Percentiles rank a stretch among this genome's conserved stretches.
Evolutionary conservation across 805 yeast species (phyloP).

Genomic region (Myxozyma udenii): DNA sequence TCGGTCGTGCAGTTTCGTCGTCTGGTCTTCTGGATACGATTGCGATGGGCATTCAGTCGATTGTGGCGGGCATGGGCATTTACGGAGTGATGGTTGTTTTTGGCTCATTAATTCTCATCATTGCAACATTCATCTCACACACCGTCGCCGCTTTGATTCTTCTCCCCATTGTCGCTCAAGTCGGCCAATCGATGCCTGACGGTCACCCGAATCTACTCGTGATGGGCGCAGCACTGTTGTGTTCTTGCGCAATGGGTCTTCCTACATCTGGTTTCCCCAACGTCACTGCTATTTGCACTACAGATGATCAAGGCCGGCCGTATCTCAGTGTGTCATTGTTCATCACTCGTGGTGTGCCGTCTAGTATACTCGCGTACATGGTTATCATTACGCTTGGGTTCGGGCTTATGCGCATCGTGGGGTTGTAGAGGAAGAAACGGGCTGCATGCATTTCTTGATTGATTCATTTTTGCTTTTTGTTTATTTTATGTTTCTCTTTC

Average conservation of each 20-base stretch:
- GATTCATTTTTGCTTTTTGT: constrained; percentile 2
- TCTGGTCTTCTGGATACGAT: constrained; percentile 81
- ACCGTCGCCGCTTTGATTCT: constrained; percentile 95
- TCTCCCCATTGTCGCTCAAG: constrained; percentile 83
- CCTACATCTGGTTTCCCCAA: constrained; percentile 98
- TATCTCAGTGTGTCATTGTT: constrained; percentile 83
- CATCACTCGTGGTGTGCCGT: constrained; percentile 86
- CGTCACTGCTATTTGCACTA: constrained; percentile 92
- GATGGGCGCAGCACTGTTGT: constrained; percentile 59
- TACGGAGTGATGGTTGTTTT: constrained; percentile 73
- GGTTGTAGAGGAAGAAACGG: constrained; percentile 48
- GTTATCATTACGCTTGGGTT: constrained; percentile 79
- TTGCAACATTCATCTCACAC: constrained; percentile 95
- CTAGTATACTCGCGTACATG: constrained; percentile 70
- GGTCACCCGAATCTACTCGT: constrained; percentile 82
- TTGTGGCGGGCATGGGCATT: constrained; percentile 64
- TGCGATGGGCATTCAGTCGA: constrained; percentile 63
- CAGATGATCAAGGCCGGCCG: constrained; percentile 87
- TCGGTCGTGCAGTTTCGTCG: constrained; percentile 91
- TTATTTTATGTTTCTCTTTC: constrained; percentile 3
- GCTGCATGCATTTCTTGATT: neutral
- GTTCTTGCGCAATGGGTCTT: constrained; percentile 95
- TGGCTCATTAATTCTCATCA: constrained; percentile 73
- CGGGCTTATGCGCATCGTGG: constrained; percentile 58
- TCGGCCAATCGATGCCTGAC: constrained; percentile 58